Percentiles rank a stretch among this genome's conserved stretches.
These are phyloP conservation scores for Simmondsia chinensis DNA, from an alignment of 148 eudicot genomes.

Conservation along the genomic window DNA sequence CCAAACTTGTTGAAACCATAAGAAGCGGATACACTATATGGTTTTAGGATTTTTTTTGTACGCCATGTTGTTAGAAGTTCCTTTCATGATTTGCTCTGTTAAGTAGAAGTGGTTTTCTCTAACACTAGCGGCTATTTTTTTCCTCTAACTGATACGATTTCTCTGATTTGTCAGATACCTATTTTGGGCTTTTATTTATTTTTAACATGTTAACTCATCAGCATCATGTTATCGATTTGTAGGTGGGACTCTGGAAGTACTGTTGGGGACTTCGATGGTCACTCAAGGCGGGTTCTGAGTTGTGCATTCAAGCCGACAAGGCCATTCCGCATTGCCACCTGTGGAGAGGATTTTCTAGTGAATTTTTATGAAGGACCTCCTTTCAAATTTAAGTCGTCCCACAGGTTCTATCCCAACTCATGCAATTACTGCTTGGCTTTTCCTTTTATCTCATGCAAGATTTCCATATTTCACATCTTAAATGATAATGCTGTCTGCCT, in stretches of 20 bases:
- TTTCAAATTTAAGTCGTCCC: conserved; percentile 89
- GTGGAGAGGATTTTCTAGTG: conserved; percentile 90
- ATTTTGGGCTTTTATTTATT: too few relatives aligned
- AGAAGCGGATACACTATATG: too few relatives aligned
- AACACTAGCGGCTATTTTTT: too few relatives aligned
- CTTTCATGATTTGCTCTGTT: too few relatives aligned
- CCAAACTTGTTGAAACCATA: too few relatives aligned
- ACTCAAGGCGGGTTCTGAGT: conserved; percentile 82
- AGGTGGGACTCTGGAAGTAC: conserved; percentile 99
- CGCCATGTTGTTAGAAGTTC: too few relatives aligned
- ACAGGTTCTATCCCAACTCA: conserved; percentile 39
- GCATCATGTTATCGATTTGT: conserved; percentile 5
- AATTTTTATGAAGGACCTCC: conserved; percentile 99
- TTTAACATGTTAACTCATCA: not conserved
- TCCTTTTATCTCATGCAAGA: not conserved
- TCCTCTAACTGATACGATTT: too few relatives aligned
- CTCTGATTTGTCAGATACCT: too few relatives aligned
- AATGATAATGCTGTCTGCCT: not conserved
- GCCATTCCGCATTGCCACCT: conserved; percentile 82
- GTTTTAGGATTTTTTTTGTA: too few relatives aligned
- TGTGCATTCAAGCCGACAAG: conserved; percentile 98
- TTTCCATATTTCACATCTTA: not conserved
- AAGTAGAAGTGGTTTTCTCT: too few relatives aligned
- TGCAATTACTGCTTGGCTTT: not conserved
- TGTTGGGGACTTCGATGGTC: conserved; percentile 97